These are phyloP conservation scores for Naganishia randhawae DNA, from an alignment of 768 basidiomycete genomes.

Conservation along the genomic window DNA sequence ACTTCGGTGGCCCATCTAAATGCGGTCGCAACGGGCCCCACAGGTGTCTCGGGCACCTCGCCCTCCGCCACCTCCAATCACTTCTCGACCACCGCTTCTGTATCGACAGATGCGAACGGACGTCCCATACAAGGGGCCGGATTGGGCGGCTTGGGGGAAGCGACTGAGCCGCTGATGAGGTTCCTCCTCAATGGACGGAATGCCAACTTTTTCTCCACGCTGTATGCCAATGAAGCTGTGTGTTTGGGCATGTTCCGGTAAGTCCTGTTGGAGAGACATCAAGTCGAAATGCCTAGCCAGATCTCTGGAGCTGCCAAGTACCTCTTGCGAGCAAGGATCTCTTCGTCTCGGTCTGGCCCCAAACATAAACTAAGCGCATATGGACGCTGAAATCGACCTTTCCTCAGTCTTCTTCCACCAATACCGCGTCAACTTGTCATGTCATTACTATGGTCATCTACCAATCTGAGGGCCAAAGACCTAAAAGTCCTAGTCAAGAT, in stretches of 20 bases:
- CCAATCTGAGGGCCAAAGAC: conserved; percentile 20
- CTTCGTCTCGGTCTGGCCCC: no score
- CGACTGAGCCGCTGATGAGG: conserved; percentile 42
- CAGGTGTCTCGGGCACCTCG: neutral
- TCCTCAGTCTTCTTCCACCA: conserved; percentile 40
- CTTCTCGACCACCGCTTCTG: conserved; percentile 4
- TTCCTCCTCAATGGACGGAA: conserved; percentile 44
- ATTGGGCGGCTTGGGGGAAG: neutral
- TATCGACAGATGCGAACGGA: neutral
- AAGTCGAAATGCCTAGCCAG: no score
- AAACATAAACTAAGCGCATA: neutral
- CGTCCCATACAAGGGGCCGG: neutral
- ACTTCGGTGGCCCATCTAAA: conserved; percentile 6
- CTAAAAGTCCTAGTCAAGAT: conserved; percentile 30
- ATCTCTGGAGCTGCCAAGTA: no score
- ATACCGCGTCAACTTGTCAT: conserved; percentile 46
- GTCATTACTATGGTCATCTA: conserved; percentile 41
- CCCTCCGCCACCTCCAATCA: neutral
- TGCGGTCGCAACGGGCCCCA: conserved; percentile 6
- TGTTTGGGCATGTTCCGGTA: conserved; percentile 47
- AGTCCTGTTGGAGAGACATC: conserved; percentile 25
- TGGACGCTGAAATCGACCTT: neutral
- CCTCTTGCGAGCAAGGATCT: no score
- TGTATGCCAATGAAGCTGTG: conserved; percentile 47
- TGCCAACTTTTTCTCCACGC: conserved; percentile 43